Evolutionary conservation across 2,329 filamentous ascomycete genomes (phyloP), one percentile per base, ranked within the genome.

Genomic region (Calonectria naviculata): DNA sequence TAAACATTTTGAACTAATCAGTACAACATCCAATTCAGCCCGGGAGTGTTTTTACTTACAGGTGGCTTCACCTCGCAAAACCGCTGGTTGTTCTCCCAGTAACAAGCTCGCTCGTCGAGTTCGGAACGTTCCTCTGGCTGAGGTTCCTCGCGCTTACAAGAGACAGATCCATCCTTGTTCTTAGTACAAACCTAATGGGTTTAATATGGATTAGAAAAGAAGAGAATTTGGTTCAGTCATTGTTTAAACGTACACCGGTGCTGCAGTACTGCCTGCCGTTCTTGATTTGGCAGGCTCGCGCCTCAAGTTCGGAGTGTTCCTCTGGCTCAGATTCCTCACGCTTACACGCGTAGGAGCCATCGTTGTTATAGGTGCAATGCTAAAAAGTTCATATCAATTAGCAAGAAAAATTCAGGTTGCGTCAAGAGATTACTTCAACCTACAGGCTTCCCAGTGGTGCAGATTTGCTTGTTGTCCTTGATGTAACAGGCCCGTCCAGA

Each of bases 141-240:
- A 12, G n/a, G n/a, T n/a, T n/a, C 52, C 5, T 56, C 52, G 5
- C 52, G 52, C 52, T 56, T 56, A 15, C 47, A 52, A n/a, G 15
- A 19, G 17, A 28, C 10, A 34, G 42, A 46, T 4, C 42, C 42
- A 17, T 46, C 42, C 5, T 46, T 19, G 10, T 46, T 4, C 9
- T 15, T 24, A n/a, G 42, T 46, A 19, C 42, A 46, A 17, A 19
- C n/a, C 42, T 46, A 46, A 44, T 7, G 15, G 21, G 9, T 17
- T n/a, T 46, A 46, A n/a, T 24, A 12, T 12, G n/a, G n/a, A 6
- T 4, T 36, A 4, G 9, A 8, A 46, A 17, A n/a, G n/a, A n/a
- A n/a, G n/a, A n/a, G n/a, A n/a, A n/a, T n/a, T n/a, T n/a, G n/a
- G n/a, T n/a, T n/a, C n/a, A n/a, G n/a, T n/a, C n/a, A n/a, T n/a